phyloP scores from a whole-genome alignment of 768 basidiomycete genomes.

The Mycena filopes region DNA sequence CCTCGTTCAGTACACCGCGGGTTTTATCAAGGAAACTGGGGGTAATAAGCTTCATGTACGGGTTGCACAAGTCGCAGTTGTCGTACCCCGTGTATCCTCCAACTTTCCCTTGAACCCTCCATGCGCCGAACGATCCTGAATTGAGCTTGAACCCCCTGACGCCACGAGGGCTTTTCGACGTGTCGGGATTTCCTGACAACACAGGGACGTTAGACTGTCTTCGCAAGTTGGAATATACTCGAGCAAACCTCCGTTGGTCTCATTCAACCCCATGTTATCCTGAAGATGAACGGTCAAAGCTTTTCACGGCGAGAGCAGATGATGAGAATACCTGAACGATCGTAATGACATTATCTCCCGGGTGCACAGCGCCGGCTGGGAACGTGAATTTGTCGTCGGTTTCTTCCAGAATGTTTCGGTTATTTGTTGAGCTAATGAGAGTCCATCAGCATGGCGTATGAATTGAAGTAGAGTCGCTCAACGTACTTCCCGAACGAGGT shows the following conservation, averaged over 20 bases:
- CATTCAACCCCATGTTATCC: constrained; percentile 86
- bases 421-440: constrained; percentile 69
- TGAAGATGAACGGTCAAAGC: constrained; percentile 36
- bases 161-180: constrained; percentile 80
- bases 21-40: constrained; percentile 78
- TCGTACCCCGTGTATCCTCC: constrained; percentile 76
- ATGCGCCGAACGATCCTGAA: constrained; percentile 65
- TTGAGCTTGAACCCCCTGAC: constrained; percentile 81
- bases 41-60: constrained; percentile 1
- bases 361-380: constrained; percentile 62
- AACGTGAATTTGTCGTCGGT: constrained; percentile 75
- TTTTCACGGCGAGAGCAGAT: background rate
- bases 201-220: background rate
- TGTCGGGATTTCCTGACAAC: constrained; percentile 53
- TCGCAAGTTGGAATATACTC: background rate
- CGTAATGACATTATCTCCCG: constrained; percentile 81
- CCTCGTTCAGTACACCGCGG: constrained; percentile 77
- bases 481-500: constrained; percentile 82
- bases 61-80: constrained; percentile 22
- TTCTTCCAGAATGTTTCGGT: constrained; percentile 67
- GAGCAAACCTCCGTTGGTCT: constrained; percentile 59
- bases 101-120: constrained; percentile 82
- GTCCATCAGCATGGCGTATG: background rate
- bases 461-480: background rate
- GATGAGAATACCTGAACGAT: constrained; percentile 68